Evolutionary conservation across 176 grass and related monocot species (phyloP), one percentile per base, ranked within the genome.

Genomic region (Urochloa ruziziensis): DNA sequence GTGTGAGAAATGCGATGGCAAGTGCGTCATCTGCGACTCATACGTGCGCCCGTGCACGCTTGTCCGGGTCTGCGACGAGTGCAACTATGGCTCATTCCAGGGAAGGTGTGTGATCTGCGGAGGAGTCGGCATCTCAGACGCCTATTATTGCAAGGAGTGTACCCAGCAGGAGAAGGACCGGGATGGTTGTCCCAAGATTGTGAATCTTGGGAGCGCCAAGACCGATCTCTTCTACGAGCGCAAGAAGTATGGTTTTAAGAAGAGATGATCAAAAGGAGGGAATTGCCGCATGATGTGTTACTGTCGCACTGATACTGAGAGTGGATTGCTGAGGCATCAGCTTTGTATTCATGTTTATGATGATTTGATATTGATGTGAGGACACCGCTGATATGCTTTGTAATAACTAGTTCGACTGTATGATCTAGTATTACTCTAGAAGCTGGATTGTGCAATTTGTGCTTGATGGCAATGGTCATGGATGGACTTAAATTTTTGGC

Each of bases 71-170:
- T 96, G 94, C 10, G 91, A 96, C 18, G 94, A 96, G 61, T 96
- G 94, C 85, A 96, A 96, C 52, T 96, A 93, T 21, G 94, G 94
- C 2, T 96, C 94, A 2, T 93, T 96, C 82, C 91, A 96, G 58
- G 94, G 94, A 32, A 92, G 94, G 82, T 96, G 94, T 53, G 94
- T 96, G 59, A 93, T 96, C 77, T 93, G 91, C 0, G 94, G 91
- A 70, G 94, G 90, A 12, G 91, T 93, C 2, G 94, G 94, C 75
- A 96, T 96, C 54, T 96, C 94, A 11, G 94, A 96, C 40, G 91
- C 94, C 16, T 96, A 96, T 71, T 96, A 93, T 59, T 96, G 94
- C 85, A 93, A 93, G 82, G 94, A 96, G 76, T 96, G 94, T 68
- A 96, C 94, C 0, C 93, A 96, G 83, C 90, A 96, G 65, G 93